These are phyloP conservation scores for Immersiporthe knoxdaviesiana DNA, from an alignment of 2,329 filamentous ascomycete species.

Conservation along the genomic window DNA sequence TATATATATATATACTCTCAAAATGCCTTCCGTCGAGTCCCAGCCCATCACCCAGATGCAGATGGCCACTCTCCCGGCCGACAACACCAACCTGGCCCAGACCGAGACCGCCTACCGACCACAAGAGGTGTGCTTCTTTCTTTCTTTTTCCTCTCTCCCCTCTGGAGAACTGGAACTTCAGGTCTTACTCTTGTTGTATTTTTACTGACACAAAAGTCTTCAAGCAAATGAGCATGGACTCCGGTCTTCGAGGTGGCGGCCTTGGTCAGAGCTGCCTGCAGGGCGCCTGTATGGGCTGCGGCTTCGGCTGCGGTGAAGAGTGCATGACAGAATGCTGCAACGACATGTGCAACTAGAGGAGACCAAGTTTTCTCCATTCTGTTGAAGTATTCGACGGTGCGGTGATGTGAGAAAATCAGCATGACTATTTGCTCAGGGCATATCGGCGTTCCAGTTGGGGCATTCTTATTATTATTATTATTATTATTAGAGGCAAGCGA, in stretches of 20 bases:
- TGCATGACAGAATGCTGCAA: constrained; percentile 4
- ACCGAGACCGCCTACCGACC: constrained; percentile 4
- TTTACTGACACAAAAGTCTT: background rate
- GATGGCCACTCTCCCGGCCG: background rate
- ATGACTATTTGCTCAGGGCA: background rate
- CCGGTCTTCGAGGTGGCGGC: constrained; percentile 5
- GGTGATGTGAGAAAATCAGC: background rate
- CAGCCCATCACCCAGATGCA: constrained; percentile 11
- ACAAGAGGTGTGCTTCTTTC: background rate
- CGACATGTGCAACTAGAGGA: background rate
- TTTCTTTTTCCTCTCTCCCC: background rate
- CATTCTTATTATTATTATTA: too few species aligned
- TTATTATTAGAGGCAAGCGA: background rate
- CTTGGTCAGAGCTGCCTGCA: constrained; percentile 6
- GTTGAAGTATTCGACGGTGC: background rate
- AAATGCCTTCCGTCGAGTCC: constrained; percentile 12
- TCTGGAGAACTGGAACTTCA: background rate
- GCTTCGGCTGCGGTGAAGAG: constrained; percentile 7
- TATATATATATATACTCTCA: background rate
- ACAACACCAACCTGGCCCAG: background rate
- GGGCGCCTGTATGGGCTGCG: constrained; percentile 4
- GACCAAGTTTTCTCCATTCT: background rate
- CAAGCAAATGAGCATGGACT: constrained; percentile 9
- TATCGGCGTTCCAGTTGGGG: background rate
- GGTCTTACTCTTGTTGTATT: too few species aligned